Evolutionary conservation across 495 filamentous ascomycete genomes (phyloP).

Genomic region (Lentithecium fluviatile): DNA sequence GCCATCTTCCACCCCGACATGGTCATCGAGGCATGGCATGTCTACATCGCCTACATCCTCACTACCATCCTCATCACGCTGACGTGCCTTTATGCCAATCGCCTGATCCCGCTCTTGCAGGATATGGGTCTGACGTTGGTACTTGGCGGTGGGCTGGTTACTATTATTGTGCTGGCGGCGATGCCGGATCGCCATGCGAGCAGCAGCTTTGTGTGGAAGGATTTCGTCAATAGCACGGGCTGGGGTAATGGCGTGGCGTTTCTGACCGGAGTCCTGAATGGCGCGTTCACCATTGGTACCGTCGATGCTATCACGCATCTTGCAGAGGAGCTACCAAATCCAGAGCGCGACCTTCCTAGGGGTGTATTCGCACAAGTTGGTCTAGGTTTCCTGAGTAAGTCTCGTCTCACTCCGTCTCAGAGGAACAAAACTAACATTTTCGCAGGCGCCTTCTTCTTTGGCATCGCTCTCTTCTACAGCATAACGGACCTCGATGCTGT

Average conservation of each 20-base stretch:
- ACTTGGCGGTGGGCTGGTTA: conserved; percentile 57
- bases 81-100: conserved; percentile 68
- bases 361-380: conserved; percentile 46
- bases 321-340: conserved; percentile 76
- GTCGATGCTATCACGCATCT: conserved; percentile 72
- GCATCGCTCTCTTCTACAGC: conserved; percentile 70
- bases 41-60: conserved; percentile 67
- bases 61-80: conserved; percentile 64
- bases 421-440: neutral
- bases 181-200: conserved; percentile 59
- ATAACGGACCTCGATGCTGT: conserved; percentile 64
- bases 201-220: conserved; percentile 39
- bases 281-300: conserved; percentile 79
- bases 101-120: conserved; percentile 63
- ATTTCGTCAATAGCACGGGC: conserved; percentile 57
- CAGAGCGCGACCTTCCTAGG: conserved; percentile 60
- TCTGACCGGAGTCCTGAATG: conserved; percentile 78
- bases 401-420: neutral
- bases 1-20: conserved; percentile 67
- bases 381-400: conserved; percentile 55
- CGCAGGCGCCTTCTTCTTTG: conserved; percentile 63
- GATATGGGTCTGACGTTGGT: conserved; percentile 65
- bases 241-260: conserved; percentile 69
- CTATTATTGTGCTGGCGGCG: conserved; percentile 68
- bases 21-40: conserved; percentile 65